Evolutionary conservation across 1,139 yeast species (phyloP), one percentile per base, ranked within the genome.

Genomic region (Blastobotrys persicus): DNA sequence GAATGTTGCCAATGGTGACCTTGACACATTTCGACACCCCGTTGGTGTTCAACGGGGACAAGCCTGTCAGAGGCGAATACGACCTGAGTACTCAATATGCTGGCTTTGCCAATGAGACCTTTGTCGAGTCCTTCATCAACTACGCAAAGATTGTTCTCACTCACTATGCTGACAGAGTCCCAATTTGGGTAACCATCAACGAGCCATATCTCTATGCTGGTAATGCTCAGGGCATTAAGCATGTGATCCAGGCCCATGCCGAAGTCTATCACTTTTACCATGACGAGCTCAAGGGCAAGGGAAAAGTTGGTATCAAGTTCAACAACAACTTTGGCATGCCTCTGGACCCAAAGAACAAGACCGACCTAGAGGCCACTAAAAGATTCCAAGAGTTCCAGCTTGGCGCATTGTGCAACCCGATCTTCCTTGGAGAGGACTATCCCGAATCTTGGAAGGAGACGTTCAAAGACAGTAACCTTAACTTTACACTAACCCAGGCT

Each of bases 11-110:
- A 3, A 55, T 66, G 33, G 63, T 61, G 16, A 68, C 72, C 1
- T 59, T 68, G 51, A 62, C 60, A 42, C 72, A 70, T 54, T 70
- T 67, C 60, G 74, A 70, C 53, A 50, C 68, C 2, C 74, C 74
- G 1, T 57, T 59, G 38, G 55, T 59, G 31, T 57, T 68, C 50
- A 53, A 52, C 38, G 38, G 51, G 23, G 39, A 47, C 54, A 55
- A 60, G 44, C 66, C 62, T 31, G 71, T 34, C 20, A 19, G 17
- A 9, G 20, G 38, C 18, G 38, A 34, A 7, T 13, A 6, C 17
- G 4, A 3, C 4, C 4, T 34, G 11, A 16, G 12, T 14, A 4
- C 6, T 23, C 20, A 16, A 34, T 14, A 6, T 13, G 20, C 14
- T 19, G 71, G 71, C 6, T 68, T 66, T 55, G 58, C 55, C n/a